phyloP scores from a whole-genome alignment of 2,329 filamentous ascomycete genomes.

The Hypoxylon sp. region DNA sequence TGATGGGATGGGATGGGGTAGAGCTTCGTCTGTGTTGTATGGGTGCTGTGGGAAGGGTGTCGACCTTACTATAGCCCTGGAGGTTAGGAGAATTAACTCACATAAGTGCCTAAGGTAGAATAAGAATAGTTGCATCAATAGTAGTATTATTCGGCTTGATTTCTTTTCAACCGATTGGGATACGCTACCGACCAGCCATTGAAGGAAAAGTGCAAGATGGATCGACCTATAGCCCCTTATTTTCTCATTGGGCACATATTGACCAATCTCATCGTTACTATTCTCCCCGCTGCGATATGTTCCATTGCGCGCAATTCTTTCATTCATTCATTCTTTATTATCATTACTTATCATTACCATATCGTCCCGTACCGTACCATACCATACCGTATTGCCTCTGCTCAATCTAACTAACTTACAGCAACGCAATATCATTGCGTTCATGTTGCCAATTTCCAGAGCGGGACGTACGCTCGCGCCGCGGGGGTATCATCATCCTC shows the following conservation, averaged over 20 bases:
- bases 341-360: constrained; percentile 15
- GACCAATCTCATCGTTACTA: constrained; percentile 10
- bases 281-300: constrained; percentile 3
- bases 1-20: neutral
- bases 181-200: neutral
- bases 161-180: neutral
- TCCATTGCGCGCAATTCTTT: neutral
- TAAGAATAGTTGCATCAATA: neutral
- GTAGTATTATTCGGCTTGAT: neutral
- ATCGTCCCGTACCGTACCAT: constrained; percentile 1
- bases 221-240: constrained; percentile 8
- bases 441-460: constrained; percentile 52
- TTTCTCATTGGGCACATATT: neutral
- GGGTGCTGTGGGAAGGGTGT: neutral
- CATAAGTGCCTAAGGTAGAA: neutral
- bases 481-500: constrained; percentile 49
- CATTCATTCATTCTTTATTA: constrained; percentile 14
- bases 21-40: neutral
- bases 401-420: constrained; percentile 12
- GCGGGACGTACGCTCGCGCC: constrained; percentile 48
- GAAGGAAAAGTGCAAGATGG: neutral
- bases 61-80: neutral
- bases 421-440: neutral
- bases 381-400: constrained; percentile 2
- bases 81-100: neutral